Evolutionary conservation across 441 rosid species (phyloP), one percentile per base, ranked within the genome.

Genomic region (Pelargonium citronellum): DNA sequence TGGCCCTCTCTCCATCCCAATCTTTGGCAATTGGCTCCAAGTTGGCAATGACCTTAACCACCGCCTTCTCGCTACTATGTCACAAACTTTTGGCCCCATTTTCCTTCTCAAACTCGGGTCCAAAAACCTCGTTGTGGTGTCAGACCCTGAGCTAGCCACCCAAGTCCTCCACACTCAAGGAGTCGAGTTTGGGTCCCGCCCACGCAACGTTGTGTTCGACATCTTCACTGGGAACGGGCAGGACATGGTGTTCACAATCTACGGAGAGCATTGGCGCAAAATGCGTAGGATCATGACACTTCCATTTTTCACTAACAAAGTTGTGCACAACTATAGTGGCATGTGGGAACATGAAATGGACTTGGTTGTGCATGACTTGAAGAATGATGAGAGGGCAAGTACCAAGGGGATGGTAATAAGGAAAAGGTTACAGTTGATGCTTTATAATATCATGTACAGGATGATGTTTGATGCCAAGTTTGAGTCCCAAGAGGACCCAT

Each of bases 221-320:
- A 93, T 93, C 37, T 93, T 93, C 86, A 93, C 98, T 0, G 98
- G 98, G 0, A 91, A 93, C 30, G 98, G 98, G 0, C 98, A 93
- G 75, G 98, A 93, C 67, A 93, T 93, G 98, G 98, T 89, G 78
- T 93, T 93, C 82, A 93, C 98, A 0, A 96, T 93, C 0, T 93
- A 93, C 78, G 98, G 98, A 0, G 98, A 93, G 75, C 97, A 93
- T 74, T 91, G 98, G 97, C 72, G 98, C 72, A 93, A 93, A 85
- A 93, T 93, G 98, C 67, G 97, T 49, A 69, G 97, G 71, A 93
- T 93, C 83, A 93, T 93, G 98, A 93, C 98, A 24, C 97, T 93
- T 20, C 98, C 98, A 0, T 93, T 93, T 72, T 93, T 93, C 80
- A 93, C 98, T 10, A 88, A 91, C 83, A 93, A 89, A 68, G 98